These are phyloP conservation scores for Wickerhamiella kazuoi DNA, from an alignment of 805 yeast species.

Conservation along the genomic window DNA sequence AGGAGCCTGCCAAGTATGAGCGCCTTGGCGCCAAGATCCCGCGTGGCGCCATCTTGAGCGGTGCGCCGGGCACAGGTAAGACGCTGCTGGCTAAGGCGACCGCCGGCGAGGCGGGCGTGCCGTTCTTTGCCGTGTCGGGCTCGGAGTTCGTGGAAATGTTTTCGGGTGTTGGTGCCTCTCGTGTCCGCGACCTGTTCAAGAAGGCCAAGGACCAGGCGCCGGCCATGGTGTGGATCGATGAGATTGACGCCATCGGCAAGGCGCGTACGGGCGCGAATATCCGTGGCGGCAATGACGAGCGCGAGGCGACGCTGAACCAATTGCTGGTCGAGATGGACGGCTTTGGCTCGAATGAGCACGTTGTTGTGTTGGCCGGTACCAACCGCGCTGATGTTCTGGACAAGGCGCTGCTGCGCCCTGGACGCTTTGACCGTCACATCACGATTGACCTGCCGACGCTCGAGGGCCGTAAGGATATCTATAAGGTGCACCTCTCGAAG, in stretches of 20 bases:
- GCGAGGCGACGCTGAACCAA: conserved; percentile 85
- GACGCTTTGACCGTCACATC: conserved; percentile 84
- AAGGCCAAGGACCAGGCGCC: conserved; percentile 86
- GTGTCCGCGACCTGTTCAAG: conserved; percentile 83
- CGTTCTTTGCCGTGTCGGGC: conserved; percentile 79
- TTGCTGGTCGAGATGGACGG: conserved; percentile 93
- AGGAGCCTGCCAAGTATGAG: conserved; percentile 71
- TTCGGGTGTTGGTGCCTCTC: conserved; percentile 89
- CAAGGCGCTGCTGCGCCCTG: conserved; percentile 81
- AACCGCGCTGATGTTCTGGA: conserved; percentile 85
- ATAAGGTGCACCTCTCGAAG: conserved; percentile 57
- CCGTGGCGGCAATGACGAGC: conserved; percentile 78
- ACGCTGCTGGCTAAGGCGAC: conserved; percentile 85
- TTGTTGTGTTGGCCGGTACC: conserved; percentile 88
- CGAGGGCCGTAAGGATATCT: conserved; percentile 76
- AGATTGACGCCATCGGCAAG: conserved; percentile 91
- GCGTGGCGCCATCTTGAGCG: conserved; percentile 83
- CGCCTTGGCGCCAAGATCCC: conserved; percentile 86
- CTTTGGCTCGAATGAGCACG: conserved; percentile 70
- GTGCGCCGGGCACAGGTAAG: conserved; percentile 97
- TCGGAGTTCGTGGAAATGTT: conserved; percentile 96
- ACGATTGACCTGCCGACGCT: conserved; percentile 74
- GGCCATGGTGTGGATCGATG: conserved; percentile 78
- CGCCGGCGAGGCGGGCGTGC: conserved; percentile 93
- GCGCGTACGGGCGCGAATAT: conserved; percentile 35